Conservation (phyloP, 2,329 filamentous ascomycete genomes). For the Penicillium sp. region DNA sequence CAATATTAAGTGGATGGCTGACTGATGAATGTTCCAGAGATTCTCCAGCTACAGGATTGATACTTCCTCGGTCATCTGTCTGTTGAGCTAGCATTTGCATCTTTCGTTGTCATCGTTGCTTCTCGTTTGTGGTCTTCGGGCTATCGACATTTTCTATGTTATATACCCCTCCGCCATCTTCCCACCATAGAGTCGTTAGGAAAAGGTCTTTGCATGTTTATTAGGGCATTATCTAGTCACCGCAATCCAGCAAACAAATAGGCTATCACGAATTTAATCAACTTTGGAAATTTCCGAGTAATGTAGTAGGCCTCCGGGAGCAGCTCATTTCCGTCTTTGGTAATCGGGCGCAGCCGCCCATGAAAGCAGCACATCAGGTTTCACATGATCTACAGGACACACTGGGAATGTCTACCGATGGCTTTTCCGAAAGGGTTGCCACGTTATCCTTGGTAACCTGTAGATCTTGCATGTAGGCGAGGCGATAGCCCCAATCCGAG, state of each 20-base stretch:
- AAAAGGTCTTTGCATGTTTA: conserved; percentile 4
- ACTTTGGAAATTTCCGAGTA: too few relatives aligned
- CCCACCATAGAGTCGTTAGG: conserved; percentile 7
- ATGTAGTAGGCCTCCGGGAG: neutral
- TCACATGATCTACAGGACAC: neutral
- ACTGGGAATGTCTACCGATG: neutral
- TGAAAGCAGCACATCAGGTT: neutral
- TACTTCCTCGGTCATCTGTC: neutral
- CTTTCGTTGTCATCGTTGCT: neutral
- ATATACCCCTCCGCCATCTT: conserved; percentile 1
- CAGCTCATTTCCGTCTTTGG: neutral
- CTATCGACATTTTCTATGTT: conserved; percentile 2
- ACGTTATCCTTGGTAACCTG: neutral
- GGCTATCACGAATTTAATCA: neutral
- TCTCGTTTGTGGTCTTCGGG: neutral
- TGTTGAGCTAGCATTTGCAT: neutral
- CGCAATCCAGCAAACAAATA: neutral
- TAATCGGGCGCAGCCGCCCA: neutral
- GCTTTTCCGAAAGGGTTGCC: neutral
- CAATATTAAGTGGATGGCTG: conserved; percentile 1
- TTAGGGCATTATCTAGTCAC: conserved; percentile 2
- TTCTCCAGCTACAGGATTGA: conserved; percentile 39
- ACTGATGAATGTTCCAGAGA: conserved; percentile 24
- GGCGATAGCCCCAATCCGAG: neutral
- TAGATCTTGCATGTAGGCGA: neutral